Percentiles rank a stretch among this genome's conserved stretches.
These are phyloP conservation scores for Trametes coccinea DNA, from an alignment of 768 basidiomycete genomes.

Conservation along the genomic window DNA sequence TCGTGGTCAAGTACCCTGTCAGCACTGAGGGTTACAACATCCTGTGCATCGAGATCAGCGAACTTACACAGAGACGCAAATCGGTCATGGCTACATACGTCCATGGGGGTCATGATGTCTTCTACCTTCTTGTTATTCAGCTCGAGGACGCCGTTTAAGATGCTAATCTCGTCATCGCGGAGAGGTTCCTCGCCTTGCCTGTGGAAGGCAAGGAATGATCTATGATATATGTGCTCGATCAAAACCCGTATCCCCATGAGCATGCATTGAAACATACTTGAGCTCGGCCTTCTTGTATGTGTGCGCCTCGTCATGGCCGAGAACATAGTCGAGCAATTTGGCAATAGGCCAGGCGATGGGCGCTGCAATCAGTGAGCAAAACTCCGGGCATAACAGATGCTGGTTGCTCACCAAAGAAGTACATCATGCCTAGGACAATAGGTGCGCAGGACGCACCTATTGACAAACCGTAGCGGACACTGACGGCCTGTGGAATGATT, in stretches of 20 bases:
- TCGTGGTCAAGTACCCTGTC: conserved; percentile 80
- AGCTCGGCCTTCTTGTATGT: conserved; percentile 79
- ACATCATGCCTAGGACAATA: conserved; percentile 52
- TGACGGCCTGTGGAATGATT: conserved; percentile 73
- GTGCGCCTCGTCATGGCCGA: conserved; percentile 71
- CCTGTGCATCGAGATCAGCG: conserved; percentile 41
- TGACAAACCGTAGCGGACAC: conserved; percentile 59
- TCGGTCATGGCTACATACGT: conserved; percentile 30
- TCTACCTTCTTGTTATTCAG: conserved; percentile 69
- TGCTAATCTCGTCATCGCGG: conserved; percentile 79
- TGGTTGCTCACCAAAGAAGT: conserved; percentile 40
- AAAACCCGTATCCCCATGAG: not conserved
- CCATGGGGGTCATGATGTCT: conserved; percentile 58
- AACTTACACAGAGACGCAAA: not conserved
- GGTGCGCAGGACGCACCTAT: conserved; percentile 57
- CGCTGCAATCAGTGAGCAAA: conserved; percentile 28
- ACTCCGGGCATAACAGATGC: too few relatives aligned
- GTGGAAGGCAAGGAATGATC: conserved; percentile 76
- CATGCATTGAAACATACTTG: conserved; percentile 22
- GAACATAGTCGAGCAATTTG: conserved; percentile 74
- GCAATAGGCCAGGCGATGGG: conserved; percentile 63
- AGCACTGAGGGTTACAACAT: conserved; percentile 76
- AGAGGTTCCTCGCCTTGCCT: conserved; percentile 75
- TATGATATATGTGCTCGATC: conserved; percentile 24
- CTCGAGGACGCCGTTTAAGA: conserved; percentile 78